Conservation (phyloP, 1,139 yeast species). For the Suhomyces terraborum region DNA sequence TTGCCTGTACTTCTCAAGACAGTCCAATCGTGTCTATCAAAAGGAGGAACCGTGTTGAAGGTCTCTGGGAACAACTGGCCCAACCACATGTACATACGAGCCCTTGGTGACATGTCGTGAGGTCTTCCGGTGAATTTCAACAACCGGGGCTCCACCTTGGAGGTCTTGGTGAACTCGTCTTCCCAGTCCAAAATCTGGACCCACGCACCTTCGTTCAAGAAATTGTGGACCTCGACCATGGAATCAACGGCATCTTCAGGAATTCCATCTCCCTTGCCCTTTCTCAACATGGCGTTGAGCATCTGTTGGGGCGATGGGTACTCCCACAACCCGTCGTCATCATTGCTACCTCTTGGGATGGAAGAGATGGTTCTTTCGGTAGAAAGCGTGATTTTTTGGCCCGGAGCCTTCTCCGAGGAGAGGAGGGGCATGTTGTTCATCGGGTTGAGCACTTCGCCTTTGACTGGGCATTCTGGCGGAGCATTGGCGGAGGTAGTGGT, state of each 20-base stretch:
- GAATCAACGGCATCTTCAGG: slow-evolving; percentile 95
- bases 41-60: slow-evolving; percentile 82
- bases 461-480: slow-evolving; percentile 25
- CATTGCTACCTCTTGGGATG: slow-evolving; percentile 80
- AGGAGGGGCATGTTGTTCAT: slow-evolving; percentile 87
- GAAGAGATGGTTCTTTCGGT: slow-evolving; percentile 81
- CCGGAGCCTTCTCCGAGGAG: slow-evolving; percentile 70
- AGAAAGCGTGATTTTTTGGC: slow-evolving; percentile 76
- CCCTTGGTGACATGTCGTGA: slow-evolving; percentile 84
- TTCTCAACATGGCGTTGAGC: slow-evolving; percentile 95
- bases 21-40: slow-evolving; percentile 99
- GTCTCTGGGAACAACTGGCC: slow-evolving; percentile 72
- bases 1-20: slow-evolving; percentile 68
- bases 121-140: slow-evolving; percentile 92
- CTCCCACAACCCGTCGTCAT: slow-evolving; percentile 83
- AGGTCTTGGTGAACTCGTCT: slow-evolving; percentile 49
- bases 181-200: slow-evolving; percentile 93
- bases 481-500: neutral
- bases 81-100: slow-evolving; percentile 64
- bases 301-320: slow-evolving; percentile 99
- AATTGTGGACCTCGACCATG: slow-evolving; percentile 97
- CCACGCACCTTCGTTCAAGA: slow-evolving; percentile 98
- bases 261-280: slow-evolving; percentile 83
- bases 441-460: slow-evolving; percentile 59
- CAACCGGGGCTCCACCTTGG: slow-evolving; percentile 70